Base-by-base conservation (phyloP, 495 filamentous ascomycete genomes). In the Paragyromitra xinjiangensis region DNA sequence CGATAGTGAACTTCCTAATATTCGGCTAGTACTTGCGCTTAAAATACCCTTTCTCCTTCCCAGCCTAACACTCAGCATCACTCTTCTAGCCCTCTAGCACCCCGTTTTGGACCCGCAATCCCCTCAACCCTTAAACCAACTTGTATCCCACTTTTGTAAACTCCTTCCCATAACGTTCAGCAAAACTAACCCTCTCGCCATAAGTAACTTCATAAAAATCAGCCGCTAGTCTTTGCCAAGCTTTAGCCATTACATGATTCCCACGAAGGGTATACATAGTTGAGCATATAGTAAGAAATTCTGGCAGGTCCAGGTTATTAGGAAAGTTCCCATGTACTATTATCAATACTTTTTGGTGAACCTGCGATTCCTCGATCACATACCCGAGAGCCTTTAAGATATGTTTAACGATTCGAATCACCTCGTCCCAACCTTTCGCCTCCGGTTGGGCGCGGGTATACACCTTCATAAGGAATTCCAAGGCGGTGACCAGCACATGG, bases 101-200 rank as follows among this genome's bases (percentile, higher is more conserved):
- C 29, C 29, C 29, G 29, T 34, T 0, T 2, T 34, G 2, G 29
- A 3, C 4, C 29, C 3, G 29, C 4, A 34, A 34, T 12, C 44
- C 44, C 44, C 16, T 16, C 14, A 16, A 48, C 44, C 1, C 8
- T 11, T 48, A 16, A 12, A 16, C 11, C 2, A 48, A 48, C 44
- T 48, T 4, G 44, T 12, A 48, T 48, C 44, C 12, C 44, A 48
- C 44, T 16, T 16, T 19, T 8, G 6, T 39, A 24, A 44, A 39
- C 0, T 8, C 8, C 6, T 44, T n/a, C 3, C 37, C 6, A 44
- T 19, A 64, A 39, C 29, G 29, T 19, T 71, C 55, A 50, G 45
- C 39, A 37, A 63, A 71, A 45, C 55, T 71, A n/a, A 45, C 34
- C 22, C 19, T 45, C 19, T 71, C 68, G 16, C 68, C 68, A 22